Evolutionary conservation across 2,329 filamentous ascomycete species (phyloP).

Genomic region (Dothistroma septosporum): DNA sequence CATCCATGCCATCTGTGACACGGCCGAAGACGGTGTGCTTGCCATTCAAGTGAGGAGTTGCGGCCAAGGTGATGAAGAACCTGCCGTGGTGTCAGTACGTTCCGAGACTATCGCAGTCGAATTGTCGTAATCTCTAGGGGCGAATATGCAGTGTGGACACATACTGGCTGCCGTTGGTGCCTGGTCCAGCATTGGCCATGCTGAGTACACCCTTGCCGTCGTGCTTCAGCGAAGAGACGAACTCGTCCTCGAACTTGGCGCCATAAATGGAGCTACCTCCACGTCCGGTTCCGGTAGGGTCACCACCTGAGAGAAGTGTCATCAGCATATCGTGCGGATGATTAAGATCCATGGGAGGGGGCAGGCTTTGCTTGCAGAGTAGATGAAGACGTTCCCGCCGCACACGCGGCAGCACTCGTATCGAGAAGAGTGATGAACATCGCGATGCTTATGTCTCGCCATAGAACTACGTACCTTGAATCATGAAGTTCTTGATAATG

Average conservation of each 20-base stretch:
- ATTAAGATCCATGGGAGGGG: not conserved
- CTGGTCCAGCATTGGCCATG: constrained; percentile 91
- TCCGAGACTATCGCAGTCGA: no score
- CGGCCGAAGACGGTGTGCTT: constrained; percentile 96
- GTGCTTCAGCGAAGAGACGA: constrained; percentile 71
- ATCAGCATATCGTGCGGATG: not conserved
- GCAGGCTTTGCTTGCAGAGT: not conserved
- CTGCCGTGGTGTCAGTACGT: constrained; percentile 31
- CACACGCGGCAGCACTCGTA: not conserved
- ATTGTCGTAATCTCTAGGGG: not conserved
- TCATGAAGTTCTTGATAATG: constrained; percentile 86
- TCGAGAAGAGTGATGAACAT: not conserved
- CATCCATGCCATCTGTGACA: constrained; percentile 83
- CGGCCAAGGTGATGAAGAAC: constrained; percentile 2
- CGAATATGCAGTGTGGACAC: not conserved
- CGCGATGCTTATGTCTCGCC: not conserved
- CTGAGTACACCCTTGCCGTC: constrained; percentile 74
- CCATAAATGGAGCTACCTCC: constrained; percentile 79
- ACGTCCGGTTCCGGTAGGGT: constrained; percentile 41
- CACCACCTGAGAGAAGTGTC: constrained; percentile 19
- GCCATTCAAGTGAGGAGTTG: constrained; percentile 67
- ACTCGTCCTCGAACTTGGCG: constrained; percentile 84
- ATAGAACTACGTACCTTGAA: constrained; percentile 55
- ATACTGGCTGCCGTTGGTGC: constrained; percentile 87
- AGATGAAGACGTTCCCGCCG: constrained; percentile 47